phyloP scores from a whole-genome alignment of 495 filamentous ascomycete species.

The Penicillium egyptiacum region DNA sequence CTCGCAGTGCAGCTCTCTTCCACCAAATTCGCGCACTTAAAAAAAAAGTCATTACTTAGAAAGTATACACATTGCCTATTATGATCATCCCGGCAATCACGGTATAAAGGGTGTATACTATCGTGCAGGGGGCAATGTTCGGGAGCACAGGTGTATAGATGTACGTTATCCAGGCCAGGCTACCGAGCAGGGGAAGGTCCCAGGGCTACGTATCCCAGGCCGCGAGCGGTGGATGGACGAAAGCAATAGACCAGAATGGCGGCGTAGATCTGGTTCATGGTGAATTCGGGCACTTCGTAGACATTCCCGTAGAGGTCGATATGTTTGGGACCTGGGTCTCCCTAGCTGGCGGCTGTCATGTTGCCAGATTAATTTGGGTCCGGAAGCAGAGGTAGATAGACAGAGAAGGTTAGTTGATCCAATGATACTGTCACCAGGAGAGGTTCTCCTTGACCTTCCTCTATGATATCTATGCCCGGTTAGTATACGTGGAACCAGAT shows the following conservation, averaged over 20 bases:
- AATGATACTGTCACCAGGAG: background rate
- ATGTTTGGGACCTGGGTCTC: background rate
- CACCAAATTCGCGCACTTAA: no score
- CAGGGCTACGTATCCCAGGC: background rate
- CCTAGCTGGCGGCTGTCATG: background rate
- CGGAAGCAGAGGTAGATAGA: background rate
- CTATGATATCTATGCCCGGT: background rate
- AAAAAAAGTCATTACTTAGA: no score
- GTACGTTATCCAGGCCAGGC: background rate
- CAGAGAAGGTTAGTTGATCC: background rate
- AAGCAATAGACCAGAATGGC: background rate
- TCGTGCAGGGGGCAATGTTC: background rate
- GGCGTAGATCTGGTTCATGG: background rate
- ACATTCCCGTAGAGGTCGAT: background rate
- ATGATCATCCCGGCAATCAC: constrained; percentile 74
- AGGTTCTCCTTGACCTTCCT: background rate
- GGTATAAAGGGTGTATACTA: constrained; percentile 50
- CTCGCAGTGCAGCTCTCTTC: no score
- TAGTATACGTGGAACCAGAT: background rate
- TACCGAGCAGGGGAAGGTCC: background rate
- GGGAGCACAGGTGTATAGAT: background rate
- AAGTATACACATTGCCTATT: no score
- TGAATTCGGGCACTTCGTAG: background rate
- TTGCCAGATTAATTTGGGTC: background rate
- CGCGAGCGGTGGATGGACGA: background rate